Conservation (phyloP, 345 rosid genomes). For the Eucalyptus erythrocorys region DNA sequence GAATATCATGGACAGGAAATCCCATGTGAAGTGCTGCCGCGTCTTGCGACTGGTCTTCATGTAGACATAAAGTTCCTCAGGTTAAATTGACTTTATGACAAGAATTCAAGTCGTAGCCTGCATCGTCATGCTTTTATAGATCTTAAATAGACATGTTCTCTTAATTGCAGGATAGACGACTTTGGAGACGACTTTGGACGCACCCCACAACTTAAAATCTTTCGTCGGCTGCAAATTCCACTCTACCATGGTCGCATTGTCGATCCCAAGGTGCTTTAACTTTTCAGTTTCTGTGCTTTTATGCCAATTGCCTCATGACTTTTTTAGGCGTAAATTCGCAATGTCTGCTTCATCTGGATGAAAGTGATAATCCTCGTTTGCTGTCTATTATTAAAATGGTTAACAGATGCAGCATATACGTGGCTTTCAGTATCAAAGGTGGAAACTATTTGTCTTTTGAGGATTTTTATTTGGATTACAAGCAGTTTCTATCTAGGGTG, state of each 20-base stretch:
- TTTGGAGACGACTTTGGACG: conserved; percentile 89
- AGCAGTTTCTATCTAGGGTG: neutral
- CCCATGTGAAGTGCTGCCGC: conserved; percentile 71
- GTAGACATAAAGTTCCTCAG: conserved; percentile 82
- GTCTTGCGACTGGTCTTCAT: conserved; percentile 88
- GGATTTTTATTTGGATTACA: neutral
- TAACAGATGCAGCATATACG: neutral
- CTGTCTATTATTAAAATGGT: neutral
- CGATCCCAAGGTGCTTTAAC: conserved; percentile 62
- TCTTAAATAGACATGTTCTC: neutral
- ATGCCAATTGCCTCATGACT: neutral
- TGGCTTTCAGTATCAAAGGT: neutral
- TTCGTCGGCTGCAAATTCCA: conserved; percentile 84
- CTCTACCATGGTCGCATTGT: conserved; percentile 97
- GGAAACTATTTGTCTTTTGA: neutral
- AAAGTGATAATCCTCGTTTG: neutral
- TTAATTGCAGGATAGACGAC: conserved; percentile 69
- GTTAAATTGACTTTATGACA: conserved; percentile 11
- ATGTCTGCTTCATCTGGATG: neutral
- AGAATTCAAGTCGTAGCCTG: neutral
- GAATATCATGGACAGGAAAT: conserved; percentile 81
- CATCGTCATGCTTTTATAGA: neutral
- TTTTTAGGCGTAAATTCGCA: neutral
- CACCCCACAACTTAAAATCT: conserved; percentile 84
- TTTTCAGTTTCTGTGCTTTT: neutral